Evolutionary conservation across 768 basidiomycete species (phyloP).

Genomic region (Trametes cingulata): DNA sequence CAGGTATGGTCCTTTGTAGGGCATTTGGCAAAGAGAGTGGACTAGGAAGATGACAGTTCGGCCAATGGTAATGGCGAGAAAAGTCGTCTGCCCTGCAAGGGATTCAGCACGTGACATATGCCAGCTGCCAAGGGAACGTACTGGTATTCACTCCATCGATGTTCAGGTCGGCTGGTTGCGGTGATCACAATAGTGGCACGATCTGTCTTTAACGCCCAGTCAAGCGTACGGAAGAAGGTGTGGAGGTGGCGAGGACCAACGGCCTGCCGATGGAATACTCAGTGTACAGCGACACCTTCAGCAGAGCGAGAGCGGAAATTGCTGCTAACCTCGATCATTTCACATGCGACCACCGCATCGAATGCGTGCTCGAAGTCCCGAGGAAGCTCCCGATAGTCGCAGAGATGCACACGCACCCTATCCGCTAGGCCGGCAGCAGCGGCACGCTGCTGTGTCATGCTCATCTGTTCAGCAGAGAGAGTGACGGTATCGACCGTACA

Average conservation of each 20-base stretch:
- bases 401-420: slow-evolving; percentile 39
- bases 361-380: slow-evolving; percentile 38
- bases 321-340: slow-evolving; percentile 48
- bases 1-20: not conserved
- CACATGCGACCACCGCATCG: slow-evolving; percentile 43
- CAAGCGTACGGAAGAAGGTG: slow-evolving; percentile 40
- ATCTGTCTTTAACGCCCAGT: slow-evolving; percentile 38
- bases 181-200: slow-evolving; percentile 42
- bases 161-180: slow-evolving; percentile 44
- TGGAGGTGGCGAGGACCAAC: slow-evolving; percentile 43
- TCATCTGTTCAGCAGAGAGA: slow-evolving; percentile 41
- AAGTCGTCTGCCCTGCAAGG: slow-evolving; percentile 6
- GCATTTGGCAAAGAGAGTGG: not conserved
- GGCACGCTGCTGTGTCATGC: slow-evolving; percentile 40
- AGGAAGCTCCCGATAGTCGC: slow-evolving; percentile 43
- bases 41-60: slow-evolving; percentile 8
- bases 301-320: not conserved
- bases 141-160: slow-evolving; percentile 3
- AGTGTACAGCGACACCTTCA: not conserved
- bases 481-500: slow-evolving; percentile 47
- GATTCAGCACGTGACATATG: not conserved
- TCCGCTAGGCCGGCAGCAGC: slow-evolving; percentile 29
- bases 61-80: slow-evolving; percentile 10
- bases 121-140: not conserved
- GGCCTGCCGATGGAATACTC: slow-evolving; percentile 19